These are phyloP conservation scores for Blastocystis sp. DNA, from an alignment of 352 stramenopile genomes.

Conservation along the genomic window DNA sequence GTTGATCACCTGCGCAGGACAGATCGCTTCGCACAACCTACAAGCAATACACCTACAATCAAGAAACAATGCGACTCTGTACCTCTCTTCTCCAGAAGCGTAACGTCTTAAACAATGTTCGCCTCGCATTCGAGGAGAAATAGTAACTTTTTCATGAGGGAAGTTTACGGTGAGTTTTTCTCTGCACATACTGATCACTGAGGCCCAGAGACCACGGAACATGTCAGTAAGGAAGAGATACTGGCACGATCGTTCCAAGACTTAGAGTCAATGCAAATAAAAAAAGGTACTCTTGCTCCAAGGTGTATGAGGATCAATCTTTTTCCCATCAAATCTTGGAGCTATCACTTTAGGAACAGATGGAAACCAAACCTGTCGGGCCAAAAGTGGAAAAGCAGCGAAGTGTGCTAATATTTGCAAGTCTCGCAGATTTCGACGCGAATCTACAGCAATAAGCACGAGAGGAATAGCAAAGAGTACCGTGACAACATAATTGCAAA, in stretches of 20 bases:
- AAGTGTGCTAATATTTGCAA: conserved; percentile 16
- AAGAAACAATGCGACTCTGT: conserved; percentile 27
- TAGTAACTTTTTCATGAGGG: conserved; percentile 90
- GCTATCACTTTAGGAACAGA: neutral
- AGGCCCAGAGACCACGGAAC: conserved; percentile 73
- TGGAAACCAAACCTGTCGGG: neutral
- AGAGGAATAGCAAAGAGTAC: neutral
- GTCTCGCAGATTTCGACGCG: conserved; percentile 27
- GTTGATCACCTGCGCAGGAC: conserved; percentile 96
- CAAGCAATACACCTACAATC: conserved; percentile 90
- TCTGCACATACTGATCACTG: conserved; percentile 67
- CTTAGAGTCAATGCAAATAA: neutral
- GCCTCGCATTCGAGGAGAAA: conserved; percentile 92
- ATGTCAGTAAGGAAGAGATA: conserved; percentile 82
- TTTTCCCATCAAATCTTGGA: conserved; percentile 36
- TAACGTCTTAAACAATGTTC: conserved; percentile 96
- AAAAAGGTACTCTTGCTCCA: conserved; percentile 59
- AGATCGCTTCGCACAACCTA: conserved; percentile 99
- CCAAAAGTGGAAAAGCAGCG: conserved; percentile 46
- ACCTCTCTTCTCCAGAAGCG: conserved; percentile 93
- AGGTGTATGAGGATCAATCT: conserved; percentile 60
- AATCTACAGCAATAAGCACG: neutral
- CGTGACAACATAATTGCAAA: conserved; percentile 2
- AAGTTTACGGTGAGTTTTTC: conserved; percentile 97
- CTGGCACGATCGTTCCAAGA: conserved; percentile 24